Evolutionary conservation across 352 stramenopile genomes (phyloP), one percentile per base, ranked within the genome.

Genomic region (Globisporangium apiculatum): DNA sequence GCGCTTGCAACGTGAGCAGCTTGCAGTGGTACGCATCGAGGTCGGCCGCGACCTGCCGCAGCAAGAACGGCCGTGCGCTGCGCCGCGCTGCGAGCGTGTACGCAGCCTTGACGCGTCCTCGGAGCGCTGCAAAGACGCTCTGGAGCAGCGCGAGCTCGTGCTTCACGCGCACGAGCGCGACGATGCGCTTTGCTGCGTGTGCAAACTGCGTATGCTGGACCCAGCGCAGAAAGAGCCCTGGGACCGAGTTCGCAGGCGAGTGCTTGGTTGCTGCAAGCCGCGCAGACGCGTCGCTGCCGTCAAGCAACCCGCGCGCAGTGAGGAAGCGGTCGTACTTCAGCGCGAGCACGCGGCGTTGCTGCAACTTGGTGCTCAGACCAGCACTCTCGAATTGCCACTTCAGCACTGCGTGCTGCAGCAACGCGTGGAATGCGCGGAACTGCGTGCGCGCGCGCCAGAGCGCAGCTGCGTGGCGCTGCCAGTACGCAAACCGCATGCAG

Each of bases 341-440:
- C 47, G 77, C 67, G 5, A 81, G 48, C 3, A 63, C 48, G 12
- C 69, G 62, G 8, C 73, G 71, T 4, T 68, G 65, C 42, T 72
- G 62, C 9, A 85, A 67, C 12, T 72, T 68, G 10, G 47, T 45
- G 9, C 72, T 72, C 4, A 88, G 31, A 3, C 64, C 64, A 12
- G 70, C 53, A 0, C 71, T 69, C 61, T 88, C 66, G 45, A 78
- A 75, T 43, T 76, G 79, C 70, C 68, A 83, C 45, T 79, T 80
- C 64, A 65, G 76, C 35, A 82, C 67, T 18, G 60, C 69, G 51
- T 83, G 60, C 31, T 76, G 70, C 6, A 86, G 53, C 38, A 86
- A 50, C 0, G 56, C 60, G 24, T 75, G 72, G 37, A 86, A 88
- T 6, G 57, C 68, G 12, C 65, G 62, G 53, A 71, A 80, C 54